Base-by-base conservation (phyloP, 768 basidiomycete genomes). In the Boletus rufocinnamomeus region DNA sequence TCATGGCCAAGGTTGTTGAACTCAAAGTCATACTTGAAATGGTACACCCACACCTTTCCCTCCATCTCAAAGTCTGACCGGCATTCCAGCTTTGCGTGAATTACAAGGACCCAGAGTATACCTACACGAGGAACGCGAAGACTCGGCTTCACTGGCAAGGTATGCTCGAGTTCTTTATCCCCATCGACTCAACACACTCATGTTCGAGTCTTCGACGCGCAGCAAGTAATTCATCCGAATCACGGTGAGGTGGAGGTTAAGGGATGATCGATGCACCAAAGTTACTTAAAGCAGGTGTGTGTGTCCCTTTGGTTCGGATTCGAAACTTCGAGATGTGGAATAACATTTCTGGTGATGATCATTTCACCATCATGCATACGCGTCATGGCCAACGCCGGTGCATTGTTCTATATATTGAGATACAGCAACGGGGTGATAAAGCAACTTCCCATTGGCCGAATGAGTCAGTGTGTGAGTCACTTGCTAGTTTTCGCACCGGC, bases 251-350 rank as follows among this genome's bases (percentile, higher is more conserved):
- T 47, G 79, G 79, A 2, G 72, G 78, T 17, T 85, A 84, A 48
- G 85, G 87, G 66, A 95, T 95, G 93, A 88, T 95, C 38, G 93
- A 95, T 71, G 89, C 89, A 11, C 93, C 93, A 0, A 93, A 95
- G 87, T 76, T 95, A 44, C 30, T 32, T 32, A 6, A 89, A 91
- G 69, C 91, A 91, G 81, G 32, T 61, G 43, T 0, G 63, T 52
- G 35, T 35, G 41, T 61, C 25, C 16, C 40, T 41, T 35, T 17
- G 11, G 11, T 32, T 34, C 27, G 7, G 10, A 43, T 35, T 35
- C 34, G 21, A 43, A 43, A 4, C 34, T 35, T 35, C n/a, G n/a
- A n/a, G 13, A 35, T 16, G 16, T 35, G 34, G 13, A 34, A 34
- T 13, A 34, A 30, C 23, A 27, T 50, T 44, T 54, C 25, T 27